phyloP scores from a whole-genome alignment of 1,284 basidiomycete species.

The Sanguinoderma infundibulare region DNA sequence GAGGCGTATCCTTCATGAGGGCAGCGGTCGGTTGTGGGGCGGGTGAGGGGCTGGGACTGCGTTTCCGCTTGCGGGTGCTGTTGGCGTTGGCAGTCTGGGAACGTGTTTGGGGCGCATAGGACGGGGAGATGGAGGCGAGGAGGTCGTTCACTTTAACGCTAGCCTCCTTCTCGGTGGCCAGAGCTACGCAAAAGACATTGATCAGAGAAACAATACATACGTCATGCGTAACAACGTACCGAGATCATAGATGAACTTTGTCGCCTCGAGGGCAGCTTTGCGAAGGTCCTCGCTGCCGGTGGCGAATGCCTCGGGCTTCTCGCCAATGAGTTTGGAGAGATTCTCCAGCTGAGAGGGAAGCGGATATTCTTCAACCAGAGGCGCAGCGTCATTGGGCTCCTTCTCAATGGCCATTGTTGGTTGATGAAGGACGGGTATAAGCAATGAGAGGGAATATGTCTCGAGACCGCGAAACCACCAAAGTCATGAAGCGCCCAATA shows the following conservation, averaged over 20 bases:
- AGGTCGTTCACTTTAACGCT: conserved; percentile 70
- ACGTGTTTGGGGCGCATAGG: conserved; percentile 71
- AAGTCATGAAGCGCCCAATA: conserved; percentile 16
- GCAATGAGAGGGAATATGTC: neutral
- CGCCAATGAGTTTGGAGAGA: conserved; percentile 59
- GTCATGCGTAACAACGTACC: conserved; percentile 51
- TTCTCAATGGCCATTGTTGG: conserved; percentile 1
- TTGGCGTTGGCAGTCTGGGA: conserved; percentile 53
- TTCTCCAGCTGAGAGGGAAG: conserved; percentile 47
- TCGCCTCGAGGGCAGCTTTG: conserved; percentile 64
- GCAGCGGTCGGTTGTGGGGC: conserved; percentile 36
- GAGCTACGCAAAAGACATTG: conserved; percentile 43
- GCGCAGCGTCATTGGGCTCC: neutral
- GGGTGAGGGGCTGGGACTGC: conserved; percentile 38
- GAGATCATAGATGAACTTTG: conserved; percentile 82
- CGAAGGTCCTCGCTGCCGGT: conserved; percentile 61
- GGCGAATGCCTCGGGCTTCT: conserved; percentile 57
- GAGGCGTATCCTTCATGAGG: conserved; percentile 70
- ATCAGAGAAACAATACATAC: neutral
- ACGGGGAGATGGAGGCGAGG: conserved; percentile 65
- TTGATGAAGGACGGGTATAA: neutral
- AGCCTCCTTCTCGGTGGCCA: conserved; percentile 68
- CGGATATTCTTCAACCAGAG: conserved; percentile 16
- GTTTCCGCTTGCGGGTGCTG: conserved; percentile 45
- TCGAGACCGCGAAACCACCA: too few species aligned